Percentiles rank a stretch among this genome's conserved stretches.
phyloP scores from a whole-genome alignment of 2,329 filamentous ascomycete species.

The Trichophyton verrucosum region DNA sequence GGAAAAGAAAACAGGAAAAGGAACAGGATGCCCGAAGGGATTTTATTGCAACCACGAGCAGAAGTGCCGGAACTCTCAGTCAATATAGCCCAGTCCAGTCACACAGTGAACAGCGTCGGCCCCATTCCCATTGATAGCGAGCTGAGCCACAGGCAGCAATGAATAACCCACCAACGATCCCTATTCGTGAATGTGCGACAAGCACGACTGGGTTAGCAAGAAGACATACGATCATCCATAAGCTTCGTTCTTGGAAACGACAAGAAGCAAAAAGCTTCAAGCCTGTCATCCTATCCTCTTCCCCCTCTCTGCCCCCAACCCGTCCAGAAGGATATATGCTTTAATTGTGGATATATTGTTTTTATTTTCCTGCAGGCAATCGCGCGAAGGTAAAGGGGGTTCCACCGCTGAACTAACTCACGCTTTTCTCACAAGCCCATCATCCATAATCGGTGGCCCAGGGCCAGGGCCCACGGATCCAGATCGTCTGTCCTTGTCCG shows the following conservation, averaged over 20 bases:
- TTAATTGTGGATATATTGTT: background rate
- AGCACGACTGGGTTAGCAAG: background rate
- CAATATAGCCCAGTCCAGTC: conserved; percentile 4
- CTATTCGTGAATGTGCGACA: background rate
- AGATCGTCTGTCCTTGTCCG: conserved; percentile 3
- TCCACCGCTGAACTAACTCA: conserved; percentile 2
- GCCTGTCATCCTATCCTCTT: background rate
- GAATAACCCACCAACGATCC: background rate
- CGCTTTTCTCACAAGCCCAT: background rate
- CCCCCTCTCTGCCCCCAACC: background rate
- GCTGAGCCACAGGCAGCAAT: conserved; percentile 1
- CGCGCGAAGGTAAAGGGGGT: conserved; percentile 4
- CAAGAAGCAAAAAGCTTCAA: background rate
- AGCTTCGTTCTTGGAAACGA: background rate
- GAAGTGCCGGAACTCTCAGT: background rate
- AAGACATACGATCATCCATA: background rate
- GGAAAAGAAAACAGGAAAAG: background rate
- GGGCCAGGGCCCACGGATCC: background rate
- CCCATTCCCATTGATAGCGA: conserved; percentile 2
- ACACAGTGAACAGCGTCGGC: background rate
- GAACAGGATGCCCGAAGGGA: background rate
- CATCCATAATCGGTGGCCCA: background rate
- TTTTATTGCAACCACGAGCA: background rate
- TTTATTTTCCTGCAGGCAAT: conserved; percentile 4
- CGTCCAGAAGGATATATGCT: background rate